Conservation (phyloP, 192 early-diverging fungal genomes). For the Kappamyces sp. region DNA sequence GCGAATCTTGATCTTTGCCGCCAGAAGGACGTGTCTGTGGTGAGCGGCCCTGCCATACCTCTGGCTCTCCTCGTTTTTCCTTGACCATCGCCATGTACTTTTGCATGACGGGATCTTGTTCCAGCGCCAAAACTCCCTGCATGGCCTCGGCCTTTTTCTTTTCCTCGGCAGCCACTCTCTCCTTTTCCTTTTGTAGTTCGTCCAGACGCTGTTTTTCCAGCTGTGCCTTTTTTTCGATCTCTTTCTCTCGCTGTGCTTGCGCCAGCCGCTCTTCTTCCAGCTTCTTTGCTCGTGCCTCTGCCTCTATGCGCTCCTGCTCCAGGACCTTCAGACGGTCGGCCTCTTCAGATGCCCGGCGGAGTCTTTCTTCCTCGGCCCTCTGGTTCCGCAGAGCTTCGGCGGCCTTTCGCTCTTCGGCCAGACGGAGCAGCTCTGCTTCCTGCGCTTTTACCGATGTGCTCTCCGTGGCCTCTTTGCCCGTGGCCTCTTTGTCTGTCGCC, state of each 20-base stretch:
- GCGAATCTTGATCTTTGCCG: slow-evolving; percentile 2
- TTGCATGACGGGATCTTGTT: slow-evolving; percentile 39
- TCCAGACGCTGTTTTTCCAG: not conserved
- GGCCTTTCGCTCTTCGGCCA: slow-evolving; percentile 10
- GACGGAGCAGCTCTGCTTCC: not conserved
- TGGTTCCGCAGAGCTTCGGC: slow-evolving; percentile 7
- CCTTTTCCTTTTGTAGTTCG: slow-evolving; percentile 16
- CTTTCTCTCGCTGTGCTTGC: slow-evolving; percentile 20
- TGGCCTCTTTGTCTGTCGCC: not conserved
- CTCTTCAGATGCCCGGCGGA: not conserved
- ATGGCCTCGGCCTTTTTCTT: slow-evolving; percentile 5
- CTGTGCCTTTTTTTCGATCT: slow-evolving; percentile 19
- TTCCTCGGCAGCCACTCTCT: slow-evolving; percentile 1
- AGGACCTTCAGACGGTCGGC: not conserved
- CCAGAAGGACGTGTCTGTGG: not conserved
- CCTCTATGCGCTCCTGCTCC: not conserved
- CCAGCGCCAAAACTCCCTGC: slow-evolving; percentile 22
- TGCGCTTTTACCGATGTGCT: not conserved
- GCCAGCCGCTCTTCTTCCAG: slow-evolving; percentile 17
- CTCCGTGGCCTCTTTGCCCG: not conserved
- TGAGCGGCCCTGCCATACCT: not conserved
- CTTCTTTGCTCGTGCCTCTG: slow-evolving; percentile 6
- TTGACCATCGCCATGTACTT: slow-evolving; percentile 45
- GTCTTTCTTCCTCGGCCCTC: slow-evolving; percentile 14
- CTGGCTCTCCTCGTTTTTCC: slow-evolving; percentile 27